Base-by-base conservation (phyloP, 2,329 filamentous ascomycete genomes). In the Sporothrix variecibatus region DNA sequence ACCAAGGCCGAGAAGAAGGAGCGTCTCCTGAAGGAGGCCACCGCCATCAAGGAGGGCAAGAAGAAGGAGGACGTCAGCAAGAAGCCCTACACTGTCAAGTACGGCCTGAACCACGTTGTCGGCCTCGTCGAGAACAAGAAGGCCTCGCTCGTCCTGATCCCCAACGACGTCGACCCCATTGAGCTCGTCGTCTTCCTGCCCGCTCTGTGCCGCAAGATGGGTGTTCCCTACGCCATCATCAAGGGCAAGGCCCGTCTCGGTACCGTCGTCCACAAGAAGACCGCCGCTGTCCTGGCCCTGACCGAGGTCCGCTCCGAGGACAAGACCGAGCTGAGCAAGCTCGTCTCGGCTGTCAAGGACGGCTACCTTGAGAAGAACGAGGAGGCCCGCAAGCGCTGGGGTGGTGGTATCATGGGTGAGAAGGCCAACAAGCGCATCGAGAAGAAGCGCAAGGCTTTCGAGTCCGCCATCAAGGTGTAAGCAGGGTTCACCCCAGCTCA, bases 11-110 rank as follows among this genome's bases (percentile, higher is more conserved):
- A 98, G 92, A 99, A 99, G 94, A 99, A 98, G 92, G 97, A 99
- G 90, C 94, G 96, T 87, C 90, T 99, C 79, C 91, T 93, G 85
- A 94, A 97, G 91, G 96, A 99, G 91, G 96, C 97, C 78, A 97
- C 95, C 81, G 97, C 96, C 82, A 91, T 99, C 85, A 92, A 94
- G 85, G 95, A 98, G 87, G 96, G 97, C 86, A 98, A 98, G 93
- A 99, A 98, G 93, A 98, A 98, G 93, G 97, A 99, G 91, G 95
- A 97, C 82, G 95, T 97, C 84, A 94, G 91, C 93, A 98, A 98
- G 94, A 99, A 99, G 93, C 96, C 96, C 82, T 99, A 98, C 88
- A 88, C 93, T 79, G 95, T 96, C 90, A 99, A 99, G 92, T 99
- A 98, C 87, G 96, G 96, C 89, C 92, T 99, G 82, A 99, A 99